Percentiles rank a stretch among this genome's conserved stretches.
These are phyloP conservation scores for Coniella vitis DNA, from an alignment of 2,329 filamentous ascomycete species.

Conservation along the genomic window DNA sequence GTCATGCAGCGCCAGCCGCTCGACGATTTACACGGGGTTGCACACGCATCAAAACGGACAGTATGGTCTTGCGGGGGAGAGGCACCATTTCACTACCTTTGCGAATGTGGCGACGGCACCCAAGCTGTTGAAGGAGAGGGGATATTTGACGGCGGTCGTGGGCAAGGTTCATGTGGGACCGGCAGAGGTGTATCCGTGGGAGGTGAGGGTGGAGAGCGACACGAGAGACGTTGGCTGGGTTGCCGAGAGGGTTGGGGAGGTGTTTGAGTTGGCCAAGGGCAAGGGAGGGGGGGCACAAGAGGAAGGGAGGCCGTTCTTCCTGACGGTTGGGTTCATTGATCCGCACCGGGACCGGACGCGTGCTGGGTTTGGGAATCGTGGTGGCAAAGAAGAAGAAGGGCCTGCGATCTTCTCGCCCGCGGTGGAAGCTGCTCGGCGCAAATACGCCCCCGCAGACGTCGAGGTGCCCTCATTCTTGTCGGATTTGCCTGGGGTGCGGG, in stretches of 20 bases:
- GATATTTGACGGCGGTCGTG: slow-evolving; percentile 37
- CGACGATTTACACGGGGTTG: slow-evolving; percentile 38
- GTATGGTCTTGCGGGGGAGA: slow-evolving; percentile 32
- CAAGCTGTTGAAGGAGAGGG: slow-evolving; percentile 28
- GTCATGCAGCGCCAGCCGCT: slow-evolving; percentile 37
- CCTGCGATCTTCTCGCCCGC: too few species aligned
- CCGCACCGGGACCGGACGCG: slow-evolving; percentile 37
- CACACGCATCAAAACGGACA: slow-evolving; percentile 40
- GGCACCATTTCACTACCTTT: slow-evolving; percentile 35
- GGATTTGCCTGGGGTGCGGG: slow-evolving; percentile 32
- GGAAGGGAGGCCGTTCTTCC: slow-evolving; percentile 35
- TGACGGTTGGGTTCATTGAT: slow-evolving; percentile 40
- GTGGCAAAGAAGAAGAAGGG: too few species aligned
- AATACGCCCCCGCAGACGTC: slow-evolving; percentile 26
- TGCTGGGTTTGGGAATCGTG: slow-evolving; percentile 36
- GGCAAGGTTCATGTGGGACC: slow-evolving; percentile 42
- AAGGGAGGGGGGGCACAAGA: too few species aligned
- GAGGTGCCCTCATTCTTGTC: slow-evolving; percentile 34
- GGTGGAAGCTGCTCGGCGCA: slow-evolving; percentile 15
- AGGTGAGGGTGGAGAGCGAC: slow-evolving; percentile 28
- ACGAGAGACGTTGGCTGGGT: slow-evolving; percentile 34
- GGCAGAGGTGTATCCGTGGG: slow-evolving; percentile 31
- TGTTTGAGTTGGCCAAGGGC: slow-evolving; percentile 29
- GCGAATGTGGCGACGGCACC: slow-evolving; percentile 35
- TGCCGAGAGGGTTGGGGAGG: slow-evolving; percentile 30